Evolutionary conservation across 331 rosid species (phyloP), one percentile per base, ranked within the genome.

Genomic region (Quercus lobata): DNA sequence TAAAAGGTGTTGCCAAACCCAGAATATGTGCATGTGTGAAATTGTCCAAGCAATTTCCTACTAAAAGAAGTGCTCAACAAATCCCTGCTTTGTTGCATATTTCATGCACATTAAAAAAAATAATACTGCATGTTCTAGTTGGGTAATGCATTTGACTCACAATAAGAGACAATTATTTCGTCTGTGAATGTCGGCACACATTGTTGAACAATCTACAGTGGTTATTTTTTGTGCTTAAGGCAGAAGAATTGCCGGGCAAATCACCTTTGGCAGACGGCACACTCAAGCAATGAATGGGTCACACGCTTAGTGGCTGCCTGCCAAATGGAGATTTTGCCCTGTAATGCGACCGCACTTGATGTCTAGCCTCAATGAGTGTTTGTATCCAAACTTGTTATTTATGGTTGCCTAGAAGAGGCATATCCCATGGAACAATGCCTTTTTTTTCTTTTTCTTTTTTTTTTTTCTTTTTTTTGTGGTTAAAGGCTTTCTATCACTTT

Each of bases 261-360:
- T 86, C 84, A 78, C 84, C 86, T 86, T 82, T 86, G 84, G 86
- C 88, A 85, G 74, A 75, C 21, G 65, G 74, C 81, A 63, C 80
- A 79, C 63, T 44, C 41, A 41, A 22, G 15, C 18, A 7, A 7
- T 41, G 19, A 21, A 41, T 2, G 41, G 58, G 3, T 44, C 52
- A 1, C 52, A 2, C 52, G 9, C 27, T 7, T 17, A 73, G 55
- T 35, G 69, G 55, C 30, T 78, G 57, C 69, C 77, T 78, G 82
- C 82, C 79, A 74, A 74, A 69, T 12, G 79, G 75, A 72, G 68
- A 70, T 44, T 46, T 34, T 57, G 79, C 83, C 76, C 60, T 73
- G 80, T 66, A 82, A 80, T 82, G 76, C 80, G 5, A 32, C 83
- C 74, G 61, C 66, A 78, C 62, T 24, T n/a, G 49, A 41, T 6